Evolutionary conservation across 176 grass and related monocot species (phyloP), one percentile per base, ranked within the genome.

Genomic region (Zoysia pacifica): DNA sequence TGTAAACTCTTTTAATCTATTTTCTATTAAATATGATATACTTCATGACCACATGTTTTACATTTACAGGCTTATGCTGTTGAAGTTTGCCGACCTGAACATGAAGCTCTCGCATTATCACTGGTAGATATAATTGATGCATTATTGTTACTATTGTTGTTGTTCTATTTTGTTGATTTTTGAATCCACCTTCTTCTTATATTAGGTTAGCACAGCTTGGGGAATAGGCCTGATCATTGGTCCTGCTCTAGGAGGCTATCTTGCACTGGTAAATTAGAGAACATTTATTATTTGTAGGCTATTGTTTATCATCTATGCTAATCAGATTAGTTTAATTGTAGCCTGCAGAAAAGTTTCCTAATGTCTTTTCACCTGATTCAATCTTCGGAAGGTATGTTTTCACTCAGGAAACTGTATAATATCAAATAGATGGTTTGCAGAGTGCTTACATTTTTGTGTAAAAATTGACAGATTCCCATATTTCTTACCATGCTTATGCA

Each of bases 311-410:
- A 47, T 83, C 0, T 38, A 20, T 79, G n/a, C 19, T 83, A 79
- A 83, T 50, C 20, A 16, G 7, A 18, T 70, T 77, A 37, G 11
- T 5, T 73, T 40, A 7, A 5, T 83, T 72, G 20, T 82, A 97
- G 94, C 94, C 94, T 90, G 89, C 94, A 77, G 91, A 97, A 83
- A 97, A 97, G 6, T 97, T 88, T 82, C 94, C 94, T 19, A 80
- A 49, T 82, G 61, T 97, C 48, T 97, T 97, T 84, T 90, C 94
- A 4, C 77, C 84, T 74, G 70, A 94, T 60, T 97, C 94, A 45
- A 6, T 97, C 4, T 90, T 93, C 53, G 85, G 84, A 71, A 91
- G 94, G 94, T 97, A 90, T 78, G 40, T 11, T 60, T 50, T 63
- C 4, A 53, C 62, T 48, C 65, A 64, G 48, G 2, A 38, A 73